Evolutionary conservation across 192 early-diverging fungal genomes (phyloP).

Genomic region (Rhizoclosmatium sp.): DNA sequence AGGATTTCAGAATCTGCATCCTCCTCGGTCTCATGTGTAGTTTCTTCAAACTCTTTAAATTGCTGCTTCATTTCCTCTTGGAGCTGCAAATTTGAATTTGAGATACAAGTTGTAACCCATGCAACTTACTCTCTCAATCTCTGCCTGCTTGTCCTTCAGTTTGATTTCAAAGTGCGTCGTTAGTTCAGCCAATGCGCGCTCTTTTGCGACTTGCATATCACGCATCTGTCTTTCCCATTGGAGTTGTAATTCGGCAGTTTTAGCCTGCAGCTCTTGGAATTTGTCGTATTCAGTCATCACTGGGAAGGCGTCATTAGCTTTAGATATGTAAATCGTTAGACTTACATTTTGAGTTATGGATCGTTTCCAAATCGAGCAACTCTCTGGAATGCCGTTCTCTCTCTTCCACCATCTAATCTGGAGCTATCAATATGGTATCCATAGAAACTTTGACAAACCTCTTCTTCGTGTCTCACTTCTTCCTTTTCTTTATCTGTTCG

Average conservation of each 20-base stretch:
- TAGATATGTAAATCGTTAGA: too few species aligned
- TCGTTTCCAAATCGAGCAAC: slow-evolving; percentile 61
- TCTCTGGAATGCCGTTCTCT: slow-evolving; percentile 60
- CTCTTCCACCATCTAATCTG: slow-evolving; percentile 55
- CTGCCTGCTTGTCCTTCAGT: slow-evolving; percentile 61
- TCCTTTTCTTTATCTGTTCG: slow-evolving; percentile 72
- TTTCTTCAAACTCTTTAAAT: slow-evolving; percentile 63
- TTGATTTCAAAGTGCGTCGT: slow-evolving; percentile 63
- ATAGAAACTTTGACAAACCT: slow-evolving; percentile 6
- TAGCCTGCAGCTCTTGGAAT: slow-evolving; percentile 61
- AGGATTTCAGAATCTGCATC: slow-evolving; percentile 69
- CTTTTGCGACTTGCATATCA: slow-evolving; percentile 59
- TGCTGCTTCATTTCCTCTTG: slow-evolving; percentile 63
- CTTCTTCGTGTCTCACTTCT: slow-evolving; percentile 66
- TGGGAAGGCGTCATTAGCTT: too few species aligned
- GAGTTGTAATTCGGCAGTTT: slow-evolving; percentile 57
- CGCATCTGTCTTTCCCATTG: slow-evolving; percentile 67
- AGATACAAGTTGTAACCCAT: not conserved
- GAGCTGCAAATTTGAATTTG: slow-evolving; percentile 45
- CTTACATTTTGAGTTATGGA: slow-evolving; percentile 55
- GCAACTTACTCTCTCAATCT: slow-evolving; percentile 54
- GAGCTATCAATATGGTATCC: too few species aligned
- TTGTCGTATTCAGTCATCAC: slow-evolving; percentile 71
- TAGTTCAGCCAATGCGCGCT: slow-evolving; percentile 58
- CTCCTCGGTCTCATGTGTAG: slow-evolving; percentile 64